These are phyloP conservation scores for Phytopythium chamaehyphon DNA, from an alignment of 352 stramenopile genomes.

Conservation along the genomic window DNA sequence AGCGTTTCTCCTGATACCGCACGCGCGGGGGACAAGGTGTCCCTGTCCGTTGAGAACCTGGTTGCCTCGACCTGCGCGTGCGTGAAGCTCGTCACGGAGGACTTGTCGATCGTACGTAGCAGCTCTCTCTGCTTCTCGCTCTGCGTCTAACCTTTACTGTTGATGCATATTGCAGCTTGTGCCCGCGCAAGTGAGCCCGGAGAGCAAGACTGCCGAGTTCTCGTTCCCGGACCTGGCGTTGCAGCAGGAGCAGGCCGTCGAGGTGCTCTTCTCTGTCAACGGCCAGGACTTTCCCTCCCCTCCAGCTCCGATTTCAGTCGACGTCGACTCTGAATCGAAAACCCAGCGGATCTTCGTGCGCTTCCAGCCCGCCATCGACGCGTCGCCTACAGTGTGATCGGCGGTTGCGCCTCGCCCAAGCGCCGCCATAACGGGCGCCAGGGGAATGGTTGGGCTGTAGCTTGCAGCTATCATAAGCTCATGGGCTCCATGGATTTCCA, in stretches of 20 bases:
- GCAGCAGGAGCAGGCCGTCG: conserved; percentile 10
- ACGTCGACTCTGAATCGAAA: not conserved
- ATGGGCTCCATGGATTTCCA: no score
- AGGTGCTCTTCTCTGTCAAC: conserved; percentile 25
- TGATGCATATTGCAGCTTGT: conserved; percentile 15
- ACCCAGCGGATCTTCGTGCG: not conserved
- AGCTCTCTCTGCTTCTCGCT: not conserved
- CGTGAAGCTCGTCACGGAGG: conserved; percentile 12
- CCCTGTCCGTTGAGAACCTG: conserved; percentile 14
- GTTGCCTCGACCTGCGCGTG: conserved; percentile 14
- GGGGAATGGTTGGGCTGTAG: no score
- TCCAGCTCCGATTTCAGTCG: not conserved
- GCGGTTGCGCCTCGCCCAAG: no score
- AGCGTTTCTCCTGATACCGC: conserved; percentile 14
- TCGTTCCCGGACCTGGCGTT: conserved; percentile 21
- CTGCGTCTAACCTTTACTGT: conserved; percentile 4
- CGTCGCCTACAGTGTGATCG: no score
- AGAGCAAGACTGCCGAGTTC: conserved; percentile 18
- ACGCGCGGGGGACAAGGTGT: conserved; percentile 17
- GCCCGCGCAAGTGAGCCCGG: conserved; percentile 18
- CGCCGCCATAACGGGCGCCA: no score
- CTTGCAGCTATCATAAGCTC: no score
- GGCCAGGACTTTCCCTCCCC: conserved; percentile 26
- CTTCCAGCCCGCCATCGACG: not conserved
- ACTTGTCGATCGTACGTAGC: conserved; percentile 20